Evolutionary conservation across 495 filamentous ascomycete genomes (phyloP).

Genomic region (Opeltia flavorubescens): DNA sequence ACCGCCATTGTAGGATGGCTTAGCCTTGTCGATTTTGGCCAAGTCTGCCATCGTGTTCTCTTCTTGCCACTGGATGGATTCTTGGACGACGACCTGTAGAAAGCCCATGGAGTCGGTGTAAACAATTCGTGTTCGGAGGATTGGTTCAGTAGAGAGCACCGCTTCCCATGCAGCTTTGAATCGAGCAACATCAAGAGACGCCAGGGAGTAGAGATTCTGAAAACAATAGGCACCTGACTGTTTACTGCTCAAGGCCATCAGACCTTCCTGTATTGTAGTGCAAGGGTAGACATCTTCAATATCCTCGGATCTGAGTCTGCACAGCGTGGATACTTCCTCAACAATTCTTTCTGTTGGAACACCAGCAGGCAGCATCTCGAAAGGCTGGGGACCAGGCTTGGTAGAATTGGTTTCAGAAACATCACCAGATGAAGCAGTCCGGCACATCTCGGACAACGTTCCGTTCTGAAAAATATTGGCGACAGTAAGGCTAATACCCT

Average conservation of each 20-base stretch:
- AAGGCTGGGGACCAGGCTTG: constrained; percentile 2
- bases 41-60: not conserved
- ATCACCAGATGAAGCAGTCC: constrained; percentile 15
- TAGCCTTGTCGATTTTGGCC: not conserved
- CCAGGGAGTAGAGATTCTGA: constrained; percentile 29
- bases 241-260: constrained; percentile 30
- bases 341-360: constrained; percentile 1
- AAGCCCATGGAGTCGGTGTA: constrained; percentile 28
- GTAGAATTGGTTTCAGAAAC: not conserved
- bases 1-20: constrained; percentile 21
- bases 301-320: constrained; percentile 9
- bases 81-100: constrained; percentile 34
- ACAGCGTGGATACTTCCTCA: constrained; percentile 10
- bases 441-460: constrained; percentile 33
- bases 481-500: constrained; percentile 33
- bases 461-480: constrained; percentile 35
- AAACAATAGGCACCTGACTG: constrained; percentile 27
- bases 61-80: constrained; percentile 9
- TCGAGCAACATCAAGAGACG: constrained; percentile 23
- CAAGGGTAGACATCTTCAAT: constrained; percentile 44
- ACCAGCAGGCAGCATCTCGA: constrained; percentile 6
- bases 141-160: constrained; percentile 15
- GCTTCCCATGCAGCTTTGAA: constrained; percentile 35
- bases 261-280: constrained; percentile 38
- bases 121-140: constrained; percentile 30